These are phyloP conservation scores for Fraxinus paxiana DNA, from an alignment of 305 asterid species.

Conservation along the genomic window DNA sequence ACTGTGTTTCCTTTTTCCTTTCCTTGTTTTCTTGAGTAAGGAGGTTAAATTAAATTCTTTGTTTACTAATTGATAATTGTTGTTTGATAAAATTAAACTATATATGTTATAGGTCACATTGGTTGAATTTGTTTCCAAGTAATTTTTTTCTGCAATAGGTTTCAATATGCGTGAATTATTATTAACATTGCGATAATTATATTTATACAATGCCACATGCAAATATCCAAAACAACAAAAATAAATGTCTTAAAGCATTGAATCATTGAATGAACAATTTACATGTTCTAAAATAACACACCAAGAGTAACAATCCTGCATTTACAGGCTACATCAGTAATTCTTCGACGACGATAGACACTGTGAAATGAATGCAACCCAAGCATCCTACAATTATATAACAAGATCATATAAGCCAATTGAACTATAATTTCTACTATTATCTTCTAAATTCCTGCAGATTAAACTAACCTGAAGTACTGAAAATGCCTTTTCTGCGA, in stretches of 20 bases:
- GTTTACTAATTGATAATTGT: background rate
- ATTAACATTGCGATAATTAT: background rate
- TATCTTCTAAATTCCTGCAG: background rate
- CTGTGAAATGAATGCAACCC: slow-evolving; percentile 50
- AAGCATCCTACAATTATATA: slow-evolving; percentile 46
- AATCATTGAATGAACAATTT: background rate
- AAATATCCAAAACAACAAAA: background rate
- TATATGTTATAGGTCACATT: background rate
- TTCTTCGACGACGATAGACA: slow-evolving; percentile 22
- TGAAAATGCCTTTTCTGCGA: slow-evolving; percentile 61
- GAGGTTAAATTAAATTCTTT: background rate
- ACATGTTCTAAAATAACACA: background rate
- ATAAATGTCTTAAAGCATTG: background rate
- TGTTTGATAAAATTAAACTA: background rate
- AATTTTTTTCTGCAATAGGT: background rate
- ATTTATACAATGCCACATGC: background rate
- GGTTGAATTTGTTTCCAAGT: background rate
- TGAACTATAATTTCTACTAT: background rate
- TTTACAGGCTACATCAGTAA: background rate
- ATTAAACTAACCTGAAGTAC: slow-evolving; percentile 54
- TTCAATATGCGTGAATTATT: background rate
- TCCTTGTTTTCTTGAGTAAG: background rate
- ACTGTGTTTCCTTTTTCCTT: background rate
- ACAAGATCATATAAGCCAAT: background rate
- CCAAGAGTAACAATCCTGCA: background rate